These are phyloP conservation scores for Amanita thiersii DNA, from an alignment of 768 basidiomycete genomes.

Conservation along the genomic window DNA sequence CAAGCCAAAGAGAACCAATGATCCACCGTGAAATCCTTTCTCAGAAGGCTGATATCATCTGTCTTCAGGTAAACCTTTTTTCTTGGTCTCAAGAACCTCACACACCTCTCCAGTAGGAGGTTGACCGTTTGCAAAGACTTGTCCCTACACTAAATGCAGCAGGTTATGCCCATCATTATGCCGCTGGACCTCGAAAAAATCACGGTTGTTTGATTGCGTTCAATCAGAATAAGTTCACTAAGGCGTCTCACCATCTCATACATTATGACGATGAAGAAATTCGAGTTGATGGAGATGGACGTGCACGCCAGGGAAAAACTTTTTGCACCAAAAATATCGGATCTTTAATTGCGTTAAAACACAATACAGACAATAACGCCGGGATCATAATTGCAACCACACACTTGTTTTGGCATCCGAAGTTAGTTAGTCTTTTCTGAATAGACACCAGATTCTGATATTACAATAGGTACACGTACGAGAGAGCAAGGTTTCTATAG, in stretches of 20 bases:
- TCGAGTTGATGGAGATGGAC: constrained; percentile 26
- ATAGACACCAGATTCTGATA: constrained; percentile 11
- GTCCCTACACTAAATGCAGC: constrained; percentile 56
- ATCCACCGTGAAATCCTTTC: constrained; percentile 66
- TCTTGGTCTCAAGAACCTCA: not conserved
- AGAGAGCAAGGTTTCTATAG: constrained; percentile 55
- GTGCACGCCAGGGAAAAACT: constrained; percentile 41
- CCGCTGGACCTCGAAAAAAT: constrained; percentile 64
- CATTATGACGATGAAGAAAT: constrained; percentile 62
- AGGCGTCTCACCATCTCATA: constrained; percentile 39
- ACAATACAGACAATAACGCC: constrained; percentile 24
- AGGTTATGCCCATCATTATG: constrained; percentile 59
- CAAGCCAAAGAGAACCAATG: constrained; percentile 65
- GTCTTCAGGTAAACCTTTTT: constrained; percentile 59
- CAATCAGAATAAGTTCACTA: constrained; percentile 41
- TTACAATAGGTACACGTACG: constrained; percentile 60
- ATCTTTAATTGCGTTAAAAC: constrained; percentile 58
- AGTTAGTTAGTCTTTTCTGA: constrained; percentile 31
- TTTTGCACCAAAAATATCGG: constrained; percentile 79
- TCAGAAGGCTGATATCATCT: constrained; percentile 73
- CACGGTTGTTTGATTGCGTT: constrained; percentile 86
- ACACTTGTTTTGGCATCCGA: constrained; percentile 94
- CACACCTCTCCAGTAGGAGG: constrained; percentile 51
- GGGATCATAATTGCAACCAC: constrained; percentile 82
- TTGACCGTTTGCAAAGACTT: constrained; percentile 72